A percentile compares a stretch with the other conserved stretches of the same genome.
phyloP scores from a whole-genome alignment of 2,329 filamentous ascomycete genomes.

The Phoma sp. region DNA sequence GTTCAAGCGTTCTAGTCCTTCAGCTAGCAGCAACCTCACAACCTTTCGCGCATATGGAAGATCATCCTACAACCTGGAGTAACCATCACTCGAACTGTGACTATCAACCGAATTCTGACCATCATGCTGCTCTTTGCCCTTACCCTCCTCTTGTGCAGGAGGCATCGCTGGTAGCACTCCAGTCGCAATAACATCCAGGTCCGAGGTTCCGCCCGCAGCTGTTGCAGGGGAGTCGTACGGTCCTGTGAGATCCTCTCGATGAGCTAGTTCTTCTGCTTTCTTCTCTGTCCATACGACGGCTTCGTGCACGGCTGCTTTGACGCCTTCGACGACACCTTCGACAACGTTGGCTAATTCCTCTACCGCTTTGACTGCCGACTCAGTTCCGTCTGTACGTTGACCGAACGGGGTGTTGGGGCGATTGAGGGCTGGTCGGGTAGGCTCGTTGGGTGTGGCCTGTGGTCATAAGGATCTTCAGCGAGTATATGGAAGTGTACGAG shows the following conservation, averaged over 20 bases:
- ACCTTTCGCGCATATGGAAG: background rate
- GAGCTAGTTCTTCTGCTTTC: slow-evolving; percentile 33
- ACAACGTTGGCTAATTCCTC: slow-evolving; percentile 21
- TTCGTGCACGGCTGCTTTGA: slow-evolving; percentile 30
- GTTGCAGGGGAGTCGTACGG: slow-evolving; percentile 43
- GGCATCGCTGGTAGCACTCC: slow-evolving; percentile 38
- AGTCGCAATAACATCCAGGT: slow-evolving; percentile 44
- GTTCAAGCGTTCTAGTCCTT: background rate
- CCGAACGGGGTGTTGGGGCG: slow-evolving; percentile 10
- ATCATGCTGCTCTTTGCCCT: slow-evolving; percentile 1
- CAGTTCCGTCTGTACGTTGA: slow-evolving; percentile 17
- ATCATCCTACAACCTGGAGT: background rate
- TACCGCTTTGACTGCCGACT: slow-evolving; percentile 26
- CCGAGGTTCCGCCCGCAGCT: slow-evolving; percentile 35
- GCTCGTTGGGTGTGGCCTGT: background rate
- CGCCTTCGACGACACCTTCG: slow-evolving; percentile 25
- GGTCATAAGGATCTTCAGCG: background rate
- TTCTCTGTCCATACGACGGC: slow-evolving; percentile 38
- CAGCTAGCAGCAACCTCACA: background rate
- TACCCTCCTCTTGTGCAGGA: slow-evolving; percentile 21
- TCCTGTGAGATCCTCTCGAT: slow-evolving; percentile 33
- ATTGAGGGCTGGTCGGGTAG: background rate
- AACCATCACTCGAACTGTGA: background rate
- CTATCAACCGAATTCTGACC: background rate
- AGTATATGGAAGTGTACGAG: background rate